phyloP scores from a whole-genome alignment of 345 rosid species.

The Trapa bicornis region DNA sequence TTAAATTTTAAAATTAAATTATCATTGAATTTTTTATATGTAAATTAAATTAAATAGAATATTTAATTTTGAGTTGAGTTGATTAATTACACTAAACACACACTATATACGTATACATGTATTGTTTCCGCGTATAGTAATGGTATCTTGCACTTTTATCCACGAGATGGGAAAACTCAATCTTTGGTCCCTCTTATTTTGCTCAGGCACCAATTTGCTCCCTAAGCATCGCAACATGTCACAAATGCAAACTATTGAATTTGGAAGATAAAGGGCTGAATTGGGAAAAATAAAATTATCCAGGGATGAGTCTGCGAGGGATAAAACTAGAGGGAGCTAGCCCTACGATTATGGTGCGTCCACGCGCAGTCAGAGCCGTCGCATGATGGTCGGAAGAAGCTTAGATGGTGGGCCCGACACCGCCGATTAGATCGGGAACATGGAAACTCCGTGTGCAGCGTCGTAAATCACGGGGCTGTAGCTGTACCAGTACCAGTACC shows the following conservation, averaged over 20 bases:
- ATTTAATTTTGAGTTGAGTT: no score
- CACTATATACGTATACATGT: no score
- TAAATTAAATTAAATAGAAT: no score
- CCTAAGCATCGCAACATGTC: neutral
- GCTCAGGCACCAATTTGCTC: neutral
- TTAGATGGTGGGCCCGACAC: neutral
- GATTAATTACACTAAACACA: no score
- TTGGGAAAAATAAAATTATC: neutral
- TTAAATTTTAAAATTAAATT: no score
- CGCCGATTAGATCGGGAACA: slow-evolving; percentile 10
- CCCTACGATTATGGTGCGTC: neutral
- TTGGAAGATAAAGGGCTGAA: neutral
- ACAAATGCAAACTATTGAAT: no score
- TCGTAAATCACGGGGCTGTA: slow-evolving; percentile 34
- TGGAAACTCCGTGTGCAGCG: slow-evolving; percentile 33
- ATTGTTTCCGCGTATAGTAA: neutral
- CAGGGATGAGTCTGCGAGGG: neutral
- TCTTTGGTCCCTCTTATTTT: neutral
- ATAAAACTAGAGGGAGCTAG: neutral
- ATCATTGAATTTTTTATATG: no score
- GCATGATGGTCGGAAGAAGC: neutral
- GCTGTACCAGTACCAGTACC: neutral
- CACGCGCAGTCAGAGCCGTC: slow-evolving; percentile 5
- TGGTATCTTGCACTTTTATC: neutral
- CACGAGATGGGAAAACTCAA: neutral